phyloP scores from a whole-genome alignment of 2,329 filamentous ascomycete species.

The Epichloe amarillans region DNA sequence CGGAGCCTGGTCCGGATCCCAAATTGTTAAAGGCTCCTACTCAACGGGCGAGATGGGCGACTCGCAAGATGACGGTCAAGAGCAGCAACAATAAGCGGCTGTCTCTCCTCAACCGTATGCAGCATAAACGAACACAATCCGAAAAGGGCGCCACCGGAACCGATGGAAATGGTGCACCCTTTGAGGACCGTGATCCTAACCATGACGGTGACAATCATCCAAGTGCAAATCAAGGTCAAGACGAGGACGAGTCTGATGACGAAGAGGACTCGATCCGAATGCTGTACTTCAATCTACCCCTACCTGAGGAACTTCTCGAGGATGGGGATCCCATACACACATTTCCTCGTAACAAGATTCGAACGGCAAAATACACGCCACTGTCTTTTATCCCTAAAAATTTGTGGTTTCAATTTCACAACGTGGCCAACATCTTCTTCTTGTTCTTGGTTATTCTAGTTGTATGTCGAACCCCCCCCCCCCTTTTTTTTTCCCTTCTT shows the following conservation, averaged over 20 bases:
- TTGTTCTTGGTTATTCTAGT: conserved; percentile 88
- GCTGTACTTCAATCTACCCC: conserved; percentile 75
- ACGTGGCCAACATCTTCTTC: conserved; percentile 97
- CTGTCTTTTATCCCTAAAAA: conserved; percentile 95
- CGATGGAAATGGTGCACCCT: conserved; percentile 19
- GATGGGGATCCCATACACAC: conserved; percentile 58
- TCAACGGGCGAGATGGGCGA: conserved; percentile 88
- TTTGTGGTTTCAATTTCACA: conserved; percentile 95
- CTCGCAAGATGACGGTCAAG: conserved; percentile 68
- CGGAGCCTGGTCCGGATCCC: conserved; percentile 16
- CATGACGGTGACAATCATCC: conserved; percentile 14
- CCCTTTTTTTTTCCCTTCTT: not conserved
- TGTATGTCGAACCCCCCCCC: conserved; percentile 58
- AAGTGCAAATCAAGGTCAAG: conserved; percentile 22
- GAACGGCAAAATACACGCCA: conserved; percentile 94
- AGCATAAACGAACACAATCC: conserved; percentile 46
- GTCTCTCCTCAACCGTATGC: conserved; percentile 66
- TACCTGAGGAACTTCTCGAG: conserved; percentile 62
- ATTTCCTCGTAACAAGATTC: conserved; percentile 88
- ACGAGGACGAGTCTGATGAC: conserved; percentile 23
- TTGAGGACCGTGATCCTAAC: conserved; percentile 18
- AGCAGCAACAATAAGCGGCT: conserved; percentile 67
- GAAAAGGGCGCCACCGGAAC: conserved; percentile 51
- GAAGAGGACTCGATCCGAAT: conserved; percentile 35
- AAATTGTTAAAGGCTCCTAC: conserved; percentile 24